These are phyloP conservation scores for Xenoacremonium recifei DNA, from an alignment of 2,329 filamentous ascomycete species.

Conservation along the genomic window DNA sequence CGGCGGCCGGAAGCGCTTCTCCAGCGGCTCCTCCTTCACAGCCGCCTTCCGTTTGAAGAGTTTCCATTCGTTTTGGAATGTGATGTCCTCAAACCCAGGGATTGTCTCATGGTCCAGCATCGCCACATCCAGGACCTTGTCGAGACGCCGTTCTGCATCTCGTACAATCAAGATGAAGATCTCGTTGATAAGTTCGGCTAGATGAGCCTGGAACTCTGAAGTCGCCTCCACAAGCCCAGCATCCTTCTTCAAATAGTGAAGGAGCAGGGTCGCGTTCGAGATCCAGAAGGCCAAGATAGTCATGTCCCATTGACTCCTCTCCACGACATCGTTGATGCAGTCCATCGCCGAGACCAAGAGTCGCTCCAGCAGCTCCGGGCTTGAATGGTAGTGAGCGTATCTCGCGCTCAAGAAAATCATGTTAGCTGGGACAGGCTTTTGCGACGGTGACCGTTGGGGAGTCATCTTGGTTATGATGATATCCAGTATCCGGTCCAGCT, in stretches of 20 bases:
- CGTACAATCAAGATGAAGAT: constrained; percentile 98
- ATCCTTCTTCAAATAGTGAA: constrained; percentile 97
- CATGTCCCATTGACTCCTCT: constrained; percentile 98
- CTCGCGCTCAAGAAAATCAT: constrained; percentile 93
- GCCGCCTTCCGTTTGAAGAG: constrained; percentile 90
- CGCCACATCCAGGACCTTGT: constrained; percentile 88
- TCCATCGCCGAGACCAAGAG: constrained; percentile 86
- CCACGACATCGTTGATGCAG: constrained; percentile 96
- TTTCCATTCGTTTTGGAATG: constrained; percentile 98
- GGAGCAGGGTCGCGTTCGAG: constrained; percentile 90
- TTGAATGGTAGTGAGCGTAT: constrained; percentile 96
- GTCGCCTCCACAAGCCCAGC: constrained; percentile 76
- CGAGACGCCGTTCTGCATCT: constrained; percentile 91
- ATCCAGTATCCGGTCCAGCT: constrained; percentile 87
- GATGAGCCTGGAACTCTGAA: constrained; percentile 84
- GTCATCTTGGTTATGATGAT: constrained; percentile 99
- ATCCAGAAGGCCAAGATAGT: constrained; percentile 99
- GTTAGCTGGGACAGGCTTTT: constrained; percentile 96
- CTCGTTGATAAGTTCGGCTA: constrained; percentile 94
- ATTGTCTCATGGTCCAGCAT: constrained; percentile 99
- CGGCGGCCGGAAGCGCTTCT: constrained; percentile 88
- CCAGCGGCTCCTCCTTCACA: constrained; percentile 83
- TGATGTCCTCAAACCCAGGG: constrained; percentile 92
- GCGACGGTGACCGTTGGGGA: constrained; percentile 89
- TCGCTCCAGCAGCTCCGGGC: constrained; percentile 75